These are phyloP conservation scores for Cercospora canescens DNA, from an alignment of 2,329 filamentous ascomycete species.

Conservation along the genomic window DNA sequence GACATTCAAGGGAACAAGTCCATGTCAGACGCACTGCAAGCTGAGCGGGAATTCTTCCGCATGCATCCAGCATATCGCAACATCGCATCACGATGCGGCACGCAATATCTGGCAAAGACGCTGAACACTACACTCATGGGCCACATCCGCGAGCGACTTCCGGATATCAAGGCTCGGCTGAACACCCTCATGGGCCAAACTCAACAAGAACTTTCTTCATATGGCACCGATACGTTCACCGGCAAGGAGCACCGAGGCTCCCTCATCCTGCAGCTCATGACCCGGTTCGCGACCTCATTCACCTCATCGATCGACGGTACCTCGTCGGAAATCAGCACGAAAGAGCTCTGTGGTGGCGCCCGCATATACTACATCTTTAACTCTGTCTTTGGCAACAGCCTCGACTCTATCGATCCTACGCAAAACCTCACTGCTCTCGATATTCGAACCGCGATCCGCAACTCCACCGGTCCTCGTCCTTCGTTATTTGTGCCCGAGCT, in stretches of 20 bases:
- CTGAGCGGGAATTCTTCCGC: slow-evolving; percentile 92
- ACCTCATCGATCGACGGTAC: slow-evolving; percentile 99
- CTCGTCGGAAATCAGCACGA: slow-evolving; percentile 96
- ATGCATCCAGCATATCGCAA: slow-evolving; percentile 97
- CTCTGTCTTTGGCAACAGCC: slow-evolving; percentile 93
- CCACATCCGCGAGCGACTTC: slow-evolving; percentile 91
- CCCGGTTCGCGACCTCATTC: slow-evolving; percentile 94
- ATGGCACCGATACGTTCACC: slow-evolving; percentile 96
- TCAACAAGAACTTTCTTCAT: slow-evolving; percentile 95
- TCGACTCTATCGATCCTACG: slow-evolving; percentile 95
- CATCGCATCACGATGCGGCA: slow-evolving; percentile 90
- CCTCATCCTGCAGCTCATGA: slow-evolving; percentile 95
- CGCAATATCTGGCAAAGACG: slow-evolving; percentile 90
- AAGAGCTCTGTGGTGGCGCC: slow-evolving; percentile 91
- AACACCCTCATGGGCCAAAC: slow-evolving; percentile 99
- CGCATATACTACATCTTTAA: slow-evolving; percentile 99
- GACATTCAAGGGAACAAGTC: slow-evolving; percentile 96
- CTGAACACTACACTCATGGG: slow-evolving; percentile 93
- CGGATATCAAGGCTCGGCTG: slow-evolving; percentile 95
- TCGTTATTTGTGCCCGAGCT: slow-evolving; percentile 97
- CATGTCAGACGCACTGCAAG: slow-evolving; percentile 85
- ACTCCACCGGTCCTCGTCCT: slow-evolving; percentile 92
- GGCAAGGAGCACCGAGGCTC: slow-evolving; percentile 96
- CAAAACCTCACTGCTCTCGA: slow-evolving; percentile 92
- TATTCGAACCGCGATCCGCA: slow-evolving; percentile 95